These are phyloP conservation scores for Prototheca wickerhamii DNA, from an alignment of 163 green algal species.

Conservation along the genomic window DNA sequence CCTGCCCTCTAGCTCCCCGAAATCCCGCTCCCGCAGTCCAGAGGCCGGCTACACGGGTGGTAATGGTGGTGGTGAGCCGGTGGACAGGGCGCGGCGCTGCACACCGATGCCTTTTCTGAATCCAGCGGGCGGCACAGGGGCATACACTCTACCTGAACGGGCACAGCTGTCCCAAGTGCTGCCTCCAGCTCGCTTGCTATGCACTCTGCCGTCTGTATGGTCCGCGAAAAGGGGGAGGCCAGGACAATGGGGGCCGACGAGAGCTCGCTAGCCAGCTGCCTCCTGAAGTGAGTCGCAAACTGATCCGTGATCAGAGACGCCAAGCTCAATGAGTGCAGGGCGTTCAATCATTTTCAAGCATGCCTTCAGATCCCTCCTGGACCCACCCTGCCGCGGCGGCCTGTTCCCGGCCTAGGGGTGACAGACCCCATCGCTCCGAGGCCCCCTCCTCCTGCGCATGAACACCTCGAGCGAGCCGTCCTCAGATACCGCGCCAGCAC, in stretches of 20 bases:
- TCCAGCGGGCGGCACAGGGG: too few relatives aligned
- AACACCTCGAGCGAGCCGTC: too few relatives aligned
- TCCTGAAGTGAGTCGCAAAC: too few relatives aligned
- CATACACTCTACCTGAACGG: neutral
- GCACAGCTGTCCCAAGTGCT: neutral
- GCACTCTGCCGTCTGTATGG: neutral
- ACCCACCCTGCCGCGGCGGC: neutral
- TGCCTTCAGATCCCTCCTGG: neutral
- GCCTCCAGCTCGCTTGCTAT: neutral
- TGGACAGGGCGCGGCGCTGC: neutral
- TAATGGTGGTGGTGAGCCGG: neutral
- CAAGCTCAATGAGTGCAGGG: too few relatives aligned
- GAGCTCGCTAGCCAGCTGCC: too few relatives aligned
- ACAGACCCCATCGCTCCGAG: neutral
- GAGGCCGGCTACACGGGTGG: neutral
- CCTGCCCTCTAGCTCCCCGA: neutral
- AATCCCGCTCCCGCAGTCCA: slow-evolving; percentile 1
- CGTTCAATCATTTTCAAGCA: too few relatives aligned
- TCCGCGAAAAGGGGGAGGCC: neutral
- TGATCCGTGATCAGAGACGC: too few relatives aligned
- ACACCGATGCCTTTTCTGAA: too few relatives aligned
- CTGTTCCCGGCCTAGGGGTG: neutral
- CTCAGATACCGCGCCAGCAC: too few relatives aligned
- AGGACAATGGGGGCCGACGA: neutral
- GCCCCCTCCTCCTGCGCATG: neutral